These are phyloP conservation scores for Coemansia sp. DNA, from an alignment of 192 early-diverging fungal genomes.

Conservation along the genomic window DNA sequence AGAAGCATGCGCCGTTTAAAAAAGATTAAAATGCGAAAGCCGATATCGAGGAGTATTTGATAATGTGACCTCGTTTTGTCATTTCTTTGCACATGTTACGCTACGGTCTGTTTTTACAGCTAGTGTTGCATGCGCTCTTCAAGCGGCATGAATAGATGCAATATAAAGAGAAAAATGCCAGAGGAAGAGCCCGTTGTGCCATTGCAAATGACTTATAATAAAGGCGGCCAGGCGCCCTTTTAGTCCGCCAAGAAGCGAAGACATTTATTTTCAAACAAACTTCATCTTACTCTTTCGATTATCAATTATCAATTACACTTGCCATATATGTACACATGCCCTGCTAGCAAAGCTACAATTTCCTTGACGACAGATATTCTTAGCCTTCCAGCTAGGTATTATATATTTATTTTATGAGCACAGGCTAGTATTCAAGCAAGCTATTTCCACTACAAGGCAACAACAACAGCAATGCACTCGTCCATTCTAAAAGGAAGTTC, in stretches of 20 bases:
- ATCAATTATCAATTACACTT: not conserved
- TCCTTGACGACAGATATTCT: not conserved
- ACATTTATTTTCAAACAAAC: not conserved
- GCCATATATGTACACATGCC: not conserved
- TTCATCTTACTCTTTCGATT: not conserved
- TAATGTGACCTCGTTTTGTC: constrained; percentile 9
- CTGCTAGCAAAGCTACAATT: not conserved
- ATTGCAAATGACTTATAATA: not conserved
- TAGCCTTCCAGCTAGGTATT: not conserved
- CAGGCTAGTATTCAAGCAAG: not conserved
- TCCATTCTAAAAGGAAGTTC: constrained; percentile 5
- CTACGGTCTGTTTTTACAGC: not conserved
- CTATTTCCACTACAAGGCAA: not conserved
- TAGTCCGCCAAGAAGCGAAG: not conserved
- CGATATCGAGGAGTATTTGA: not conserved
- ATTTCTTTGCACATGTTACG: constrained; percentile 2
- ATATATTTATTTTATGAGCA: not conserved
- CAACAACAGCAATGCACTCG: not conserved
- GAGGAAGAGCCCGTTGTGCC: not conserved
- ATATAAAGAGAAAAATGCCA: not conserved
- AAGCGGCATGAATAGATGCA: not conserved
- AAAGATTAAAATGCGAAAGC: constrained; percentile 6
- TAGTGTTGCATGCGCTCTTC: constrained; percentile 1
- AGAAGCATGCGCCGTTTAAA: not conserved
- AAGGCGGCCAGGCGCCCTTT: not conserved